Evolutionary conservation across 306 rosid species (phyloP).

Genomic region (Pyrus bretschneideri): DNA sequence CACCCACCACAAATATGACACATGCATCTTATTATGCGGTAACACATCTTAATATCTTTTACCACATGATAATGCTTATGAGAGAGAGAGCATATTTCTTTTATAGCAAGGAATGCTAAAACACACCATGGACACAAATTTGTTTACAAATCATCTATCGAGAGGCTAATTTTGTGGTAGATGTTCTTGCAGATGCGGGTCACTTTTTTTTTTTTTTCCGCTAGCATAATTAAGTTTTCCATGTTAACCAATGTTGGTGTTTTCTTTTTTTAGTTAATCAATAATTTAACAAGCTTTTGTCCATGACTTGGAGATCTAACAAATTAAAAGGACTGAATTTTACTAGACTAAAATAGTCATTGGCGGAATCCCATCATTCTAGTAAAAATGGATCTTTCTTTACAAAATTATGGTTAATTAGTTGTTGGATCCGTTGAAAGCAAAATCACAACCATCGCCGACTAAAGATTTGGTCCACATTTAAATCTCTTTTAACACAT

Average conservation of each 20-base stretch:
- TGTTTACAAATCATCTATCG: neutral
- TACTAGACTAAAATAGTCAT: neutral
- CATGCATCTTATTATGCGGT: neutral
- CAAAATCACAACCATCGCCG: no score
- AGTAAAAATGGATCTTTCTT: no score
- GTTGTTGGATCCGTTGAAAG: no score
- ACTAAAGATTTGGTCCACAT: no score
- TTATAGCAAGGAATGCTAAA: neutral
- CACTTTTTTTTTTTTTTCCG: no score
- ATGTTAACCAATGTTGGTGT: no score
- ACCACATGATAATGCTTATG: neutral
- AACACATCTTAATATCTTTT: neutral
- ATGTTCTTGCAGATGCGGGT: no score
- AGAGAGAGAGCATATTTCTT: neutral
- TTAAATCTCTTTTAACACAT: no score
- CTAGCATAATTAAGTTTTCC: no score
- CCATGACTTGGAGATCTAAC: neutral
- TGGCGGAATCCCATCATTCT: neutral
- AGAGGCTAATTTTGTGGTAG: no score
- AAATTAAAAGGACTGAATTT: neutral
- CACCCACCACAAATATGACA: neutral
- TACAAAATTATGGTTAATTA: no score
- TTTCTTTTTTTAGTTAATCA: no score
- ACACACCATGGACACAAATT: neutral
- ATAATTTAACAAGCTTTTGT: neutral